Evolutionary conservation across 2,329 filamentous ascomycete genomes (phyloP), one percentile per base, ranked within the genome.

Genomic region (Fusarium udum): DNA sequence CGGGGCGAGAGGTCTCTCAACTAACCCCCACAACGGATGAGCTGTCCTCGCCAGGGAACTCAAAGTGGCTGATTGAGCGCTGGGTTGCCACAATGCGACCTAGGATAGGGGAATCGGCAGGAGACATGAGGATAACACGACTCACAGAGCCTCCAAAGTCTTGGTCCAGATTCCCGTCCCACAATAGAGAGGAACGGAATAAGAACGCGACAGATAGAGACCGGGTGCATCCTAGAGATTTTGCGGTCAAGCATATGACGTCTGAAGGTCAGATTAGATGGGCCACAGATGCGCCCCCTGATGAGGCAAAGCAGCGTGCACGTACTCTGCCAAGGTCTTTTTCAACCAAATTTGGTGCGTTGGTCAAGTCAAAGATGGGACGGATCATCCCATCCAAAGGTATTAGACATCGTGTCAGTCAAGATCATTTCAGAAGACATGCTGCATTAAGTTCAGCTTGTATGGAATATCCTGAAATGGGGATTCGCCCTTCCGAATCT

Each of bases 121-220:
- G 28, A 16, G 61, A 45, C 48, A 48, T 37, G 42, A 48, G 16
- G 24, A 67, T 43, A 42, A 45, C 40, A 24, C 70, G 52, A 36
- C 57, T 66, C 37, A 46, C 40, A 42, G 75, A 62, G 9, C 78
- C 78, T 34, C 79, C 80, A 9, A 71, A 69, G 20, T 78, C 81
- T 13, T 84, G 83, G 82, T 73, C 82, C 15, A 81, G 63, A 34
- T 83, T 78, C 59, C 77, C 80, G 24, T 81, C 82, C 7, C 74
- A 79, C 37, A 79, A 74, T 8, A 75, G 79, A 36, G 74, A 75
- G 34, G 75, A 79, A 58, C 78, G 80, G 42, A 80, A 75, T 31
- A 77, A 67, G 39, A 53, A 68, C 39, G 78, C 78, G 22, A 60
- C 67, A 15, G 37, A 49, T 20, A 66, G 61, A 31, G 80, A 83